Conservation (phyloP, 257 asterid genomes). For the Solanum medicagineum region DNA sequence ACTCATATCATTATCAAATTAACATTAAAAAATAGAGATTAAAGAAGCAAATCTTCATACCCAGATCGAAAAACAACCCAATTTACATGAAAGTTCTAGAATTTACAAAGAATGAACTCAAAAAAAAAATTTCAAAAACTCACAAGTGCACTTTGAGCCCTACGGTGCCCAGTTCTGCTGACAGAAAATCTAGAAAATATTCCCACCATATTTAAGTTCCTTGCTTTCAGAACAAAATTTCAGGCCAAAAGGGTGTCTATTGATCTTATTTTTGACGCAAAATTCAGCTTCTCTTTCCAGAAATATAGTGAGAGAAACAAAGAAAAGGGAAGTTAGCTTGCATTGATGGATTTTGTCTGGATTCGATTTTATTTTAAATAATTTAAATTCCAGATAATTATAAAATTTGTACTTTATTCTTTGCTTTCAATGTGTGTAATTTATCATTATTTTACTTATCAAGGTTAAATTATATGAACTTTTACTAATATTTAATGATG, state of each 20-base stretch:
- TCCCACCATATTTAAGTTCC: constrained; percentile 55
- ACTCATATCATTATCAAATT: not conserved
- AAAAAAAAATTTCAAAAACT: not conserved
- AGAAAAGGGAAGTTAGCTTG: not conserved
- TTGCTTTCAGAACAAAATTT: not conserved
- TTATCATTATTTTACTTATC: too few species aligned
- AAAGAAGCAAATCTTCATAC: not conserved
- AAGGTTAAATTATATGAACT: too few species aligned
- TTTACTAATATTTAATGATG: too few species aligned
- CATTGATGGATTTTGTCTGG: constrained; percentile 9
- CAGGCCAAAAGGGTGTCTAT: not conserved
- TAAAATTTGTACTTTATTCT: not conserved
- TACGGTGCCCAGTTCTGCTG: constrained; percentile 47
- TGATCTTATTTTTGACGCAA: not conserved
- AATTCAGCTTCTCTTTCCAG: not conserved
- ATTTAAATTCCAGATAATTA: not conserved
- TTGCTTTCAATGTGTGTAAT: too few species aligned
- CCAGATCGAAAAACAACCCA: not conserved
- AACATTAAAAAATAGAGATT: not conserved
- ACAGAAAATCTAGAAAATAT: constrained; percentile 75
- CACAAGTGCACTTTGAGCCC: constrained; percentile 79
- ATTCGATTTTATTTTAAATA: not conserved
- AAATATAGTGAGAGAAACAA: not conserved
- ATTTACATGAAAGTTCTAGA: not conserved
- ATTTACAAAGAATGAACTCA: not conserved